Conservation (phyloP, 2,329 filamentous ascomycete species). For the Didymellaceae sp. region DNA sequence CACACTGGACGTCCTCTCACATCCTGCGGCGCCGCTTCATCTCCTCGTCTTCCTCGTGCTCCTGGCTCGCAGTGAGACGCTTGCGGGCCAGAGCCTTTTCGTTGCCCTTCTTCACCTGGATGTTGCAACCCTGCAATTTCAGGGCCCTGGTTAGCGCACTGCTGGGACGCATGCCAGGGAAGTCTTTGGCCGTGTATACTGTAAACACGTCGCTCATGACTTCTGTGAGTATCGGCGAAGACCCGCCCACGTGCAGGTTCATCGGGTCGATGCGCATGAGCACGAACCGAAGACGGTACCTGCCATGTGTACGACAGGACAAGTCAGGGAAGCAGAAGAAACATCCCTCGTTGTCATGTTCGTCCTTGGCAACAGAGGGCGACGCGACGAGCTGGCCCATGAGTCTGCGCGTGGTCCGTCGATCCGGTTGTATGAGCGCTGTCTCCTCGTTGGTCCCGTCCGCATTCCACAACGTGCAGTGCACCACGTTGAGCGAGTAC, state of each 20-base stretch:
- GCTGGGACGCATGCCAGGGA: slow-evolving; percentile 82
- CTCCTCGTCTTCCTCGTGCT: slow-evolving; percentile 50
- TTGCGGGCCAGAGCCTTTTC: slow-evolving; percentile 62
- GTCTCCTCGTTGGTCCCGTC: slow-evolving; percentile 71
- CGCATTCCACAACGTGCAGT: slow-evolving; percentile 78
- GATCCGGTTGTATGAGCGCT: slow-evolving; percentile 71
- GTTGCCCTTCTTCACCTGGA: slow-evolving; percentile 86
- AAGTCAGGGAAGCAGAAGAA: slow-evolving; percentile 89
- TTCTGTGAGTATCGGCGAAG: slow-evolving; percentile 57
- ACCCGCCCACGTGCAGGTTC: slow-evolving; percentile 61
- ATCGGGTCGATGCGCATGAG: slow-evolving; percentile 73
- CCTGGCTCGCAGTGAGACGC: slow-evolving; percentile 47
- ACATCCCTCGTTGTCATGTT: slow-evolving; percentile 74
- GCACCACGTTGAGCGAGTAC: slow-evolving; percentile 73
- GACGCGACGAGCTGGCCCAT: slow-evolving; percentile 82
- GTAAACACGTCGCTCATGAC: slow-evolving; percentile 74
- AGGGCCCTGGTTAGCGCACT: slow-evolving; percentile 75
- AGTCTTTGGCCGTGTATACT: slow-evolving; percentile 85
- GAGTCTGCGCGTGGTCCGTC: slow-evolving; percentile 73
- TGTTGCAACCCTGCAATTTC: slow-evolving; percentile 80
- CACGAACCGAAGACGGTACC: slow-evolving; percentile 76
- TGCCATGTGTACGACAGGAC: slow-evolving; percentile 77
- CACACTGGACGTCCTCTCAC: slow-evolving; percentile 18
- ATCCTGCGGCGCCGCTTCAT: slow-evolving; percentile 47
- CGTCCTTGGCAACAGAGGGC: slow-evolving; percentile 77